phyloP scores from a whole-genome alignment of 2,329 filamentous ascomycete species.

The Delphinella strobiligena region DNA sequence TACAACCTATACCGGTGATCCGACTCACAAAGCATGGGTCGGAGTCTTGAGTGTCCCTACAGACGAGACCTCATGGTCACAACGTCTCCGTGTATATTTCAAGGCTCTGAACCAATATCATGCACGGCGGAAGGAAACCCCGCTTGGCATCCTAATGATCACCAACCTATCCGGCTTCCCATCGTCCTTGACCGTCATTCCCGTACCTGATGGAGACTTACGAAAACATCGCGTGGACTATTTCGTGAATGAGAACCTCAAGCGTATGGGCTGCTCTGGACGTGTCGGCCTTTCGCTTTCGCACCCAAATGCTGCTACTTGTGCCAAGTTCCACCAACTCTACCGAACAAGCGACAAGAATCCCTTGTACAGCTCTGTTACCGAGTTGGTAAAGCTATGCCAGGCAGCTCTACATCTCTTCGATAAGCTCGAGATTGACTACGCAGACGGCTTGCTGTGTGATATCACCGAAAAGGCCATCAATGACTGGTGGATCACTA shows the following conservation, averaged over 20 bases:
- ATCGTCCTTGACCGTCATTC: slow-evolving; percentile 82
- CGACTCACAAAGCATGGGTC: slow-evolving; percentile 63
- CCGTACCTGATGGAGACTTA: slow-evolving; percentile 76
- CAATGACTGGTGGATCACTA: slow-evolving; percentile 91
- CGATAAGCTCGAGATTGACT: slow-evolving; percentile 73
- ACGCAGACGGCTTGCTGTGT: slow-evolving; percentile 83
- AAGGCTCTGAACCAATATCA: slow-evolving; percentile 75
- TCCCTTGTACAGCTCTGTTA: slow-evolving; percentile 62
- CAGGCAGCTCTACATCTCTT: slow-evolving; percentile 83
- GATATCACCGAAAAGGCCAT: slow-evolving; percentile 86
- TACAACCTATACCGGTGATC: slow-evolving; percentile 83
- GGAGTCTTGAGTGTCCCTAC: slow-evolving; percentile 71
- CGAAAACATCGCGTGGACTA: slow-evolving; percentile 70
- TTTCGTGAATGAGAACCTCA: slow-evolving; percentile 88
- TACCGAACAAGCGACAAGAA: slow-evolving; percentile 81
- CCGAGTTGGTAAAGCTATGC: slow-evolving; percentile 82
- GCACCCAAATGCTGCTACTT: slow-evolving; percentile 65
- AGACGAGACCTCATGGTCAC: slow-evolving; percentile 70
- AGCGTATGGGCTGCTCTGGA: slow-evolving; percentile 83
- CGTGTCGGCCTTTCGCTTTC: slow-evolving; percentile 73
- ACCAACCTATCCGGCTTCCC: slow-evolving; percentile 90
- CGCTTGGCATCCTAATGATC: slow-evolving; percentile 76
- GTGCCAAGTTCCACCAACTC: slow-evolving; percentile 82
- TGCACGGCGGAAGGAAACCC: slow-evolving; percentile 70
- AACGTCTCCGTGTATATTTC: slow-evolving; percentile 70